Evolutionary conservation across 2,329 filamentous ascomycete species (phyloP).

Genomic region (Alternaria sp.): DNA sequence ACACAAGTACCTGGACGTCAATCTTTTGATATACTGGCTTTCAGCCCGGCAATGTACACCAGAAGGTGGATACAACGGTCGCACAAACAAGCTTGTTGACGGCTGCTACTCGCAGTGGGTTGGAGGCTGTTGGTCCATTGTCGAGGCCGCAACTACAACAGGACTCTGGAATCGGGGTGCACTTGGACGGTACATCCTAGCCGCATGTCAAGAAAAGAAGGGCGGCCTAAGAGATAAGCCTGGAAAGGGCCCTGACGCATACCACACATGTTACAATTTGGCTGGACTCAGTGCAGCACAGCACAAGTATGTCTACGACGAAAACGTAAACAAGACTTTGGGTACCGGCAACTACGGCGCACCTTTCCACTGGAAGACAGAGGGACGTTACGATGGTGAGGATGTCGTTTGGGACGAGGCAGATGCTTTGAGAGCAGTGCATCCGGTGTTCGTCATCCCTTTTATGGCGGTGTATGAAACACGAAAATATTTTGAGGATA

Average conservation of each 20-base stretch:
- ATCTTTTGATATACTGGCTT: conserved; percentile 83
- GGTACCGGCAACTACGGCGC: conserved; percentile 45
- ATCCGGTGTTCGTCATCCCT: conserved; percentile 88
- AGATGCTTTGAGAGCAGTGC: conserved; percentile 75
- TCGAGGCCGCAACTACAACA: conserved; percentile 74
- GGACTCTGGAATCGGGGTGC: conserved; percentile 81
- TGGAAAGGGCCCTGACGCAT: conserved; percentile 84
- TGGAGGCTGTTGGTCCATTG: conserved; percentile 89
- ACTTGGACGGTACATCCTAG: conserved; percentile 86
- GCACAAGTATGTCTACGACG: conserved; percentile 65
- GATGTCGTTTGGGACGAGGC: conserved; percentile 70
- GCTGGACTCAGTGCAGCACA: conserved; percentile 85
- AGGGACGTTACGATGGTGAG: conserved; percentile 60
- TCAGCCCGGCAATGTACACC: conserved; percentile 88
- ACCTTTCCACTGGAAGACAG: conserved; percentile 56
- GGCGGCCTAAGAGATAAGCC: conserved; percentile 95
- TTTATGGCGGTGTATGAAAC: conserved; percentile 72
- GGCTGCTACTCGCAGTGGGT: conserved; percentile 99
- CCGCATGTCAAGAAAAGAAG: conserved; percentile 81
- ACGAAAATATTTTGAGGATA: conserved; percentile 70
- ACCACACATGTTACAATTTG: conserved; percentile 93
- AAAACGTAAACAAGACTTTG: conserved; percentile 44
- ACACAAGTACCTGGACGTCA: conserved; percentile 78
- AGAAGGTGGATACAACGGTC: conserved; percentile 90
- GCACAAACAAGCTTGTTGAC: conserved; percentile 97